Evolutionary conservation across 768 basidiomycete genomes (phyloP).

Genomic region (Podaxis sp.): DNA sequence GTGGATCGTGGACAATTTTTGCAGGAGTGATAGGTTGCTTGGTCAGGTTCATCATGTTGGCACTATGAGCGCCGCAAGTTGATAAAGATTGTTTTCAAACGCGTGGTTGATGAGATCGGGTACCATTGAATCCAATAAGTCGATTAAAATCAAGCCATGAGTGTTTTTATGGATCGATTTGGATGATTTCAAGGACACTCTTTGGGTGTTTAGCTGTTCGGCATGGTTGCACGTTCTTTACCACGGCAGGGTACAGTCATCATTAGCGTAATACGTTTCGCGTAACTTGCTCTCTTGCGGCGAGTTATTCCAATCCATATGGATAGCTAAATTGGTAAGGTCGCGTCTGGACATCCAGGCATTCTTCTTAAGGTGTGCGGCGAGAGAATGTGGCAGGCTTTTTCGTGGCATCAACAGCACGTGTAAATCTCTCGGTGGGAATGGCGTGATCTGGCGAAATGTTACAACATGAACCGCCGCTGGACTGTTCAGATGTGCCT

Average conservation of each 20-base stretch:
- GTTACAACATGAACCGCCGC: not conserved
- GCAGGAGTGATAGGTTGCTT: not conserved
- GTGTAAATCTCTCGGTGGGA: not conserved
- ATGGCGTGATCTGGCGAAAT: not conserved
- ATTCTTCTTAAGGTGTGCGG: not conserved
- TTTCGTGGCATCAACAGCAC: not conserved
- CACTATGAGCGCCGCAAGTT: not conserved
- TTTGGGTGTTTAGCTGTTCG: too few relatives aligned
- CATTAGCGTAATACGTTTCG: not conserved
- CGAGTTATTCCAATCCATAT: not conserved
- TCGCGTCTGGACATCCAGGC: not conserved
- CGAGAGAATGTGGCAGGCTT: not conserved
- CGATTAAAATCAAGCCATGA: too few relatives aligned
- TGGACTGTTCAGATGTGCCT: not conserved
- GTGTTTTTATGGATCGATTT: too few relatives aligned
- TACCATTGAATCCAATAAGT: not conserved
- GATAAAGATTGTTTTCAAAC: not conserved
- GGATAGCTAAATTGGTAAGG: not conserved
- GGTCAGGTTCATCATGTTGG: not conserved
- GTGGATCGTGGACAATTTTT: not conserved
- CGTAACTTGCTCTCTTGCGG: not conserved
- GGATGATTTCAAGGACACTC: too few relatives aligned
- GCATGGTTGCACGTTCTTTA: too few relatives aligned
- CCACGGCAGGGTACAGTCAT: too few relatives aligned
- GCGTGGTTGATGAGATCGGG: not conserved